Base-by-base conservation (phyloP, 768 basidiomycete species). In the Clathrus columnatus region DNA sequence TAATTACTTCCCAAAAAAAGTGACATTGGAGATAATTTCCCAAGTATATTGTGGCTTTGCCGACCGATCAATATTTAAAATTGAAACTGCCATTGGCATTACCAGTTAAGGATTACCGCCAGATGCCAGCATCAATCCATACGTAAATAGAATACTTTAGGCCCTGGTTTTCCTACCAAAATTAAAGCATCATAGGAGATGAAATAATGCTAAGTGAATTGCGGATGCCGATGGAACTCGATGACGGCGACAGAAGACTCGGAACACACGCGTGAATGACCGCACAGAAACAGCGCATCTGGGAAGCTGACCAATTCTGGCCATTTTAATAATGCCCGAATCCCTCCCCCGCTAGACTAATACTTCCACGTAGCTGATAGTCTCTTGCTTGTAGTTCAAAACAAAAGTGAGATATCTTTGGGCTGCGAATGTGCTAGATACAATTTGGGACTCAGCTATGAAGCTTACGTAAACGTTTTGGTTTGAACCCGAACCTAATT, bases 401-500 rank as follows among this genome's bases (percentile, higher is more conserved):
- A 47, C 20, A 47, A 23, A 47, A 4, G 20, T 47, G 26, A 11
- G 26, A 16, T 20, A 47, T 18, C 14, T 2, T 14, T 10, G 14
- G 46, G 18, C 26, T 7, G 41, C 20, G 14, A 41, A 30, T 18
- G 29, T 23, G n/a, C n/a, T n/a, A n/a, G n/a, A n/a, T n/a, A n/a
- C 24, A 28, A 24, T 44, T 53, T 53, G 51, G 29, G 45, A 53
- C 51, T 53, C 51, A 42, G 51, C 20, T 16, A 14, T 24, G 2
- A 36, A n/a, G 51, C 32, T 53, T 53, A 53, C 42, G 26, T 53
- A 53, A 17, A 14, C 11, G 18, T 24, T 16, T 45, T 53, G 36
- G 30, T 30, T 36, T 29, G 28, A 26, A 53, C 18, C 42, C 24
- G 36, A 36, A 36, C 21, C 29, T 53, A 26, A n/a, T 21, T 52